A percentile compares a stretch with the other conserved stretches of the same genome.
phyloP scores from a whole-genome alignment of 441 rosid species.

The Theobroma grandiflorum region DNA sequence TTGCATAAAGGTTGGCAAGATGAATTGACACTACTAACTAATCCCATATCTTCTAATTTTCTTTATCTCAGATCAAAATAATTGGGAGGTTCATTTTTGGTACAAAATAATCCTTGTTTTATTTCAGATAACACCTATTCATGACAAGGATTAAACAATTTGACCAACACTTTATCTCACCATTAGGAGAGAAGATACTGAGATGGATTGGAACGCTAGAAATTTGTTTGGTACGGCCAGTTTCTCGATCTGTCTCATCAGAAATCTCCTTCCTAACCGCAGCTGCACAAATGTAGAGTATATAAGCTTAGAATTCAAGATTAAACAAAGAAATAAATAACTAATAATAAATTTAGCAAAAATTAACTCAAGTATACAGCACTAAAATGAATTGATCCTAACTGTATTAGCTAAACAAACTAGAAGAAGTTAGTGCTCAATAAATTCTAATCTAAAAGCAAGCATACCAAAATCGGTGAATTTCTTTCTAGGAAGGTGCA shows the following conservation, averaged over 20 bases:
- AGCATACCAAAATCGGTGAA: slow-evolving; percentile 80
- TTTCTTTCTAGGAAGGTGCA: slow-evolving; percentile 89
- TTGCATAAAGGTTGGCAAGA: background rate
- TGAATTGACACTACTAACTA: background rate
- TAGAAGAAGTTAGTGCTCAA: background rate
- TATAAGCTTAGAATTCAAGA: slow-evolving; percentile 21
- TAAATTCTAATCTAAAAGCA: background rate
- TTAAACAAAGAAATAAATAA: slow-evolving; percentile 4
- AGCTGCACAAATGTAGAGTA: slow-evolving; percentile 48
- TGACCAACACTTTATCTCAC: slow-evolving; percentile 49
- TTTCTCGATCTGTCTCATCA: slow-evolving; percentile 96
- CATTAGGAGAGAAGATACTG: slow-evolving; percentile 88
- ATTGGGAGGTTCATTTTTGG: background rate
- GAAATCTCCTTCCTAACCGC: slow-evolving; percentile 90
- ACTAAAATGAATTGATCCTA: background rate
- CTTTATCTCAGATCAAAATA: slow-evolving; percentile 1
- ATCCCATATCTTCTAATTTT: background rate
- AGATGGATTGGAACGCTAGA: slow-evolving; percentile 94
- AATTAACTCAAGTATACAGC: background rate
- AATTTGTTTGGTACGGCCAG: slow-evolving; percentile 83
- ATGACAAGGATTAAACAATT: background rate
- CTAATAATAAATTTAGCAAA: background rate
- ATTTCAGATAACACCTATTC: background rate
- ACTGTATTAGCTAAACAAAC: background rate
- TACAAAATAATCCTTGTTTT: slow-evolving; percentile 12